phyloP scores from a whole-genome alignment of 148 eudicot genomes.

The Fagopyrum esculentum region DNA sequence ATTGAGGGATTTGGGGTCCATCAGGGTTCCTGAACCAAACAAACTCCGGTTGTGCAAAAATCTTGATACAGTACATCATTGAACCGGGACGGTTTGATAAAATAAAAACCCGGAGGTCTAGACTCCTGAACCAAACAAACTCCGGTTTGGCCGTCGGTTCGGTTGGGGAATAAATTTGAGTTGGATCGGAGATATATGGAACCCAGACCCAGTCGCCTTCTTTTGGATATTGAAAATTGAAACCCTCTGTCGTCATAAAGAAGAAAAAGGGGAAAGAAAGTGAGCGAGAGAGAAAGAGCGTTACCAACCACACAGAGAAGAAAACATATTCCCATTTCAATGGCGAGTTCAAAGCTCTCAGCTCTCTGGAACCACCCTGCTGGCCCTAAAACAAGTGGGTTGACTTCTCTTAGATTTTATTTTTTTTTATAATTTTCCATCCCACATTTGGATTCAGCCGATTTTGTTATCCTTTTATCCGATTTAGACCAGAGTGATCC shows the following conservation, averaged over 20 bases:
- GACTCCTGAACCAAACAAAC: neutral
- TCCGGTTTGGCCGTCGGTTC: neutral
- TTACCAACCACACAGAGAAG: conserved; percentile 8
- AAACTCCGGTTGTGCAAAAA: too few relatives aligned
- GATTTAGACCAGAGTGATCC: neutral
- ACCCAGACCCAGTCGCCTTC: neutral
- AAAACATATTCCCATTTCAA: conserved; percentile 5
- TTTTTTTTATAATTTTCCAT: neutral
- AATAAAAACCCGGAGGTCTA: too few relatives aligned
- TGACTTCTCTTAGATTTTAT: too few relatives aligned
- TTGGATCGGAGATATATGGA: neutral
- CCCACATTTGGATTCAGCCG: neutral
- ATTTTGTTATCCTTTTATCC: neutral
- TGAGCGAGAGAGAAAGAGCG: conserved; percentile 16
- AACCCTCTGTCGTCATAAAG: neutral
- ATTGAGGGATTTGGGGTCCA: too few relatives aligned
- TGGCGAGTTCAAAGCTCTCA: conserved; percentile 57
- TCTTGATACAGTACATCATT: too few relatives aligned
- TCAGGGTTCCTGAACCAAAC: too few relatives aligned
- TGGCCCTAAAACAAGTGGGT: conserved; percentile 71
- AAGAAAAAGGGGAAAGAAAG: neutral
- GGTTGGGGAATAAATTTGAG: neutral
- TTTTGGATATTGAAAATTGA: neutral
- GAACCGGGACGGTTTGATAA: too few relatives aligned
- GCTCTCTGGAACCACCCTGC: conserved; percentile 75